Conservation (phyloP, 2,329 filamentous ascomycete species). For the Verticillium klebahnii region DNA sequence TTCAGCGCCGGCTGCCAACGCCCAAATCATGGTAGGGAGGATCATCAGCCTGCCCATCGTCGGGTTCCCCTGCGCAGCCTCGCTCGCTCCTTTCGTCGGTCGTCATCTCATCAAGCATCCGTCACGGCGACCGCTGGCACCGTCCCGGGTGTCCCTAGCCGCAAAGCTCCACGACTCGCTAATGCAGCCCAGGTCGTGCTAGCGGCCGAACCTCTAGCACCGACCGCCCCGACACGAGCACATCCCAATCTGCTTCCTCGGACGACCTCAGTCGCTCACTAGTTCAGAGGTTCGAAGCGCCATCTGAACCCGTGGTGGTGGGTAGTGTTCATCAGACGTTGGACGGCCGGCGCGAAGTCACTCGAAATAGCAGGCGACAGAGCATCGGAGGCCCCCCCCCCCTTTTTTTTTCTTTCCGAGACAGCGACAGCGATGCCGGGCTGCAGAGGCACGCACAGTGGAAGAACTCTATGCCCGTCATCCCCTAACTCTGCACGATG, state of each 20-base stretch:
- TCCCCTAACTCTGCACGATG: background rate
- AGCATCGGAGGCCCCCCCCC: no score
- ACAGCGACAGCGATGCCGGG: background rate
- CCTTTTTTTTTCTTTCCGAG: background rate
- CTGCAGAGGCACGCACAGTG: background rate
- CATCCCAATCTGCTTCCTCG: background rate
- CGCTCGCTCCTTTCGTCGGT: background rate
- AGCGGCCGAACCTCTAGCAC: background rate
- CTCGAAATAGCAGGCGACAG: background rate
- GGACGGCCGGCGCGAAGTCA: background rate
- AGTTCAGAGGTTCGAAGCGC: background rate
- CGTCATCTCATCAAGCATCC: background rate
- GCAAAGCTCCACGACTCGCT: background rate
- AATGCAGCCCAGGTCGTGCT: background rate
- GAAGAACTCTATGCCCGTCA: background rate
- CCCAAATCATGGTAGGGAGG: background rate
- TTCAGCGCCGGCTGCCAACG: no score
- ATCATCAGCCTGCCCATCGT: background rate
- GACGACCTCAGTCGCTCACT: background rate
- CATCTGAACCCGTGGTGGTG: background rate
- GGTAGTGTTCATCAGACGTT: background rate
- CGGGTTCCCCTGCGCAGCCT: background rate
- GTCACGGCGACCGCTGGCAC: background rate
- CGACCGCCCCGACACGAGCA: background rate
- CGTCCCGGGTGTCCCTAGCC: background rate